phyloP scores from a whole-genome alignment of 2,329 filamentous ascomycete genomes.

The Pseudogymnoascus verrucosus region DNA sequence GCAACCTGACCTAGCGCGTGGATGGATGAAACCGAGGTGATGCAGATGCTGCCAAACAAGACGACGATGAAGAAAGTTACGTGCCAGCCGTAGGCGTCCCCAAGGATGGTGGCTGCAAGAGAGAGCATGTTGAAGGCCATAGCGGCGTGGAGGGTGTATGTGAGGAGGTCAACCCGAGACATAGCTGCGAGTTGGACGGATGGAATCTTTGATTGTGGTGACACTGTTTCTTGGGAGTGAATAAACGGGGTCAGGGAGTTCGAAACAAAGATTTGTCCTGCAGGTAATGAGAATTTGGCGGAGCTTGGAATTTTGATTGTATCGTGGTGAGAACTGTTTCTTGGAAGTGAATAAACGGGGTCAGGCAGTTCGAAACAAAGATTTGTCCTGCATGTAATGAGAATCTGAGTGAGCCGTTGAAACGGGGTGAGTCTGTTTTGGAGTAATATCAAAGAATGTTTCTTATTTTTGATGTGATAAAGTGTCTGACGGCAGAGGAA shows the following conservation, averaged over 20 bases:
- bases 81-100: background rate
- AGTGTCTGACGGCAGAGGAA: background rate
- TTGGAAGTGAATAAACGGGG: background rate
- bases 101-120: background rate
- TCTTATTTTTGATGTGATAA: background rate
- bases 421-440: background rate
- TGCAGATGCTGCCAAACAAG: too few relatives aligned
- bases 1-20: too few relatives aligned
- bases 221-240: background rate
- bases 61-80: too few relatives aligned
- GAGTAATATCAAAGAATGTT: background rate
- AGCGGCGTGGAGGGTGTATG: background rate
- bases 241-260: background rate
- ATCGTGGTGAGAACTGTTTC: background rate
- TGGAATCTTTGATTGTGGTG: background rate
- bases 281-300: background rate
- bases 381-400: background rate
- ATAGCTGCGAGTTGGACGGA: background rate
- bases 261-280: background rate
- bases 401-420: background rate
- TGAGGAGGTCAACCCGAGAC: background rate
- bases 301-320: background rate
- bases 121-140: background rate
- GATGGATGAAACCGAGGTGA: too few relatives aligned
- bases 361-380: background rate